phyloP scores from a whole-genome alignment of 176 grass and related monocot species.

The Rhynchospora pubera region DNA sequence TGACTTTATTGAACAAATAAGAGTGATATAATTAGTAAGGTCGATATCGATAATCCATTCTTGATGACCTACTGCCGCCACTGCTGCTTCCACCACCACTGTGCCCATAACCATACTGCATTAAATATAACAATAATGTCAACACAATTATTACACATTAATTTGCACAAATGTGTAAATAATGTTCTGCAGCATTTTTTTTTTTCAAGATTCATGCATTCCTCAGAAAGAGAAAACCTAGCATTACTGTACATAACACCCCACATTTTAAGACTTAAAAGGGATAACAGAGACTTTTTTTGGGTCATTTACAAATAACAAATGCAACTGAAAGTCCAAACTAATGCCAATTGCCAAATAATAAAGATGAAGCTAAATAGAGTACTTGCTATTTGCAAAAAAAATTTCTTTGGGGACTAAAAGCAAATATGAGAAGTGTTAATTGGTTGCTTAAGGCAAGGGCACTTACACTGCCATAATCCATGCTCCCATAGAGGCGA shows the following conservation, averaged over 20 bases:
- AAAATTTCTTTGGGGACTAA: background rate
- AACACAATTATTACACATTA: no score
- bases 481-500: conserved; percentile 50
- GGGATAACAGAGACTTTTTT: background rate
- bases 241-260: background rate
- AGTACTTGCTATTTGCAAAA: background rate
- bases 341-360: background rate
- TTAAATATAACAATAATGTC: background rate
- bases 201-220: background rate
- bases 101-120: background rate
- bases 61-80: conserved; percentile 36
- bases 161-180: background rate
- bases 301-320: background rate
- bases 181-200: background rate
- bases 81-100: background rate
- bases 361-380: background rate
- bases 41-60: conserved; percentile 61
- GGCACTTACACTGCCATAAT: conserved; percentile 57
- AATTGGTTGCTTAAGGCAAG: background rate
- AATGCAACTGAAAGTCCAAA: background rate
- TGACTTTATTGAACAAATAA: background rate
- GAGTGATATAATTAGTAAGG: conserved; percentile 45
- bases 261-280: background rate
- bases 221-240: background rate
- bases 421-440: background rate